Evolutionary conservation across 768 basidiomycete species (phyloP).

Genomic region (Butyriboletus loyo): DNA sequence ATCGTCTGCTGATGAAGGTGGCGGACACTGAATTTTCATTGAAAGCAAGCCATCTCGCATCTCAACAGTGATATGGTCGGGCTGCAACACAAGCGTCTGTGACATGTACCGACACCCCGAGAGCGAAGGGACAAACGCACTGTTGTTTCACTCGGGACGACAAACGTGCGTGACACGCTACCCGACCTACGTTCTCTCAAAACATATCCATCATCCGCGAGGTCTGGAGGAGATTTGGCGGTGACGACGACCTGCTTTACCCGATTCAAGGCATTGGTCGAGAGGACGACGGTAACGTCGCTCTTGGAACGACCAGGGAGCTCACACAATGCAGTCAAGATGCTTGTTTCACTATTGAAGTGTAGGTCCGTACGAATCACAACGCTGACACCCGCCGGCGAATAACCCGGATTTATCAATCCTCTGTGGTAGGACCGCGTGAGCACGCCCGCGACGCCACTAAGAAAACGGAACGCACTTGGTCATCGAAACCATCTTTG

Average conservation of each 20-base stretch:
- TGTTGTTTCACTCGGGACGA: slow-evolving; percentile 54
- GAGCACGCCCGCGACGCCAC: slow-evolving; percentile 1
- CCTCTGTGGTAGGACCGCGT: slow-evolving; percentile 16
- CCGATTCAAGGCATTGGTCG: slow-evolving; percentile 58
- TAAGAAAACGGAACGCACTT: slow-evolving; percentile 19
- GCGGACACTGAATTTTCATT: slow-evolving; percentile 51
- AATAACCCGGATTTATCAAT: slow-evolving; percentile 26
- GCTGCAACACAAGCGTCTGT: slow-evolving; percentile 32
- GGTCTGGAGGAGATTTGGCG: slow-evolving; percentile 42
- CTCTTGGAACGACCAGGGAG: slow-evolving; percentile 61
- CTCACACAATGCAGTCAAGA: slow-evolving; percentile 61
- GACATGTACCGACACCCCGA: not conserved
- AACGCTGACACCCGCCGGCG: slow-evolving; percentile 26
- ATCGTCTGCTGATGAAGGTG: slow-evolving; percentile 40
- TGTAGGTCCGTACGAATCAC: slow-evolving; percentile 60
- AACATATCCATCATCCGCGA: slow-evolving; percentile 41
- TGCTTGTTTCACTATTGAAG: slow-evolving; percentile 49
- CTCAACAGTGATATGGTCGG: slow-evolving; percentile 50
- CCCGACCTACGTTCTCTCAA: slow-evolving; percentile 58
- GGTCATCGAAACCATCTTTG: slow-evolving; percentile 13
- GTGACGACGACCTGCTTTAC: slow-evolving; percentile 58
- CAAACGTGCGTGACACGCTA: slow-evolving; percentile 45
- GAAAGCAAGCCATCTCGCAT: slow-evolving; percentile 62
- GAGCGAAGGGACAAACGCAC: slow-evolving; percentile 37
- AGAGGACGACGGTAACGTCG: slow-evolving; percentile 58